These are phyloP conservation scores for Omphalea diandra DNA, from an alignment of 441 rosid genomes.

Conservation along the genomic window DNA sequence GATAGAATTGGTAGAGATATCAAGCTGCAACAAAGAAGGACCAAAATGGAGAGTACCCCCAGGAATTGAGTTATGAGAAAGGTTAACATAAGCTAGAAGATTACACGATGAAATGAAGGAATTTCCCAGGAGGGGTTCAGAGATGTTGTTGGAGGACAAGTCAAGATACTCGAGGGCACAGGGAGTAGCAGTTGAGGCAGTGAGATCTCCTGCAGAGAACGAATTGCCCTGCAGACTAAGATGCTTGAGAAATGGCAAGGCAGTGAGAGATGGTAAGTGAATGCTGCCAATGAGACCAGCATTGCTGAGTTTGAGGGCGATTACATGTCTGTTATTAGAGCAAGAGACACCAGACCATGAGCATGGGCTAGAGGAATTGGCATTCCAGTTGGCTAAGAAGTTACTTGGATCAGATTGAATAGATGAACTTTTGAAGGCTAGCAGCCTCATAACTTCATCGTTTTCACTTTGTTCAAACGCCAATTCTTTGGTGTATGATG, in stretches of 20 bases:
- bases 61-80: conserved; percentile 50
- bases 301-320: conserved; percentile 55
- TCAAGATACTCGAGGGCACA: conserved; percentile 48
- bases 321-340: conserved; percentile 49
- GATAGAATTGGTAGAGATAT: conserved; percentile 52
- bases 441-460: conserved; percentile 39
- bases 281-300: conserved; percentile 50
- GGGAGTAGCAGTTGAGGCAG: conserved; percentile 28
- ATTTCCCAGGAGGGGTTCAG: conserved; percentile 37
- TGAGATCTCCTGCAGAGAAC: conserved; percentile 55
- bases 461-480: conserved; percentile 29
- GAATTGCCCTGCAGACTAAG: conserved; percentile 54
- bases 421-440: conserved; percentile 59
- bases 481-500: conserved; percentile 35
- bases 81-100: conserved; percentile 37
- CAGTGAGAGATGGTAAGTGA: conserved; percentile 47
- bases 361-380: conserved; percentile 46
- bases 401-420: conserved; percentile 58
- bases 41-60: conserved; percentile 45
- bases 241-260: conserved; percentile 48
- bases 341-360: conserved; percentile 77
- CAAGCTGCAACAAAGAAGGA: conserved; percentile 53
- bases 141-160: conserved; percentile 51
- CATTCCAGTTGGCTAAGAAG: conserved; percentile 52
- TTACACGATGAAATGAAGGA: conserved; percentile 44